These are phyloP conservation scores for Yamadazyma membranifaciens DNA, from an alignment of 1,139 yeast genomes.

Conservation along the genomic window DNA sequence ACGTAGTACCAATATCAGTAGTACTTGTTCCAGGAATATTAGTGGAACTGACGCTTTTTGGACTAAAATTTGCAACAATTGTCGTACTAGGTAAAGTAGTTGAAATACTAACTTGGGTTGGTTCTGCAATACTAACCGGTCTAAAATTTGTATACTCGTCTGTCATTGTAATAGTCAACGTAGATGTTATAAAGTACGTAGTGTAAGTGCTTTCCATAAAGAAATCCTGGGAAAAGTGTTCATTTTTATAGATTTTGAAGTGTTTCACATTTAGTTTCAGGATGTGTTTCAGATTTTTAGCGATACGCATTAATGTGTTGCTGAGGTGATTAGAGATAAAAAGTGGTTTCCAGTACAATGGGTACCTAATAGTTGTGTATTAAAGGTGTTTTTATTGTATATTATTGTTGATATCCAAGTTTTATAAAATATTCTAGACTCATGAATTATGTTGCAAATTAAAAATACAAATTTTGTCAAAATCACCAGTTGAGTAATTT, in stretches of 20 bases:
- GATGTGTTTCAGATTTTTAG: constrained; percentile 6
- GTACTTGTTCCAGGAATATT: constrained; percentile 4
- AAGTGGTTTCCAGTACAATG: not conserved
- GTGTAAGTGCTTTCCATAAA: constrained; percentile 8
- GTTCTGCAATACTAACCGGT: constrained; percentile 3
- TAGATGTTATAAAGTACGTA: constrained; percentile 7
- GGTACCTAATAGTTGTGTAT: too few relatives aligned
- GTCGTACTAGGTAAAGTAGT: constrained; percentile 2
- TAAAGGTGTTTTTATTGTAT: too few relatives aligned
- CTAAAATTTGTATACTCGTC: constrained; percentile 7
- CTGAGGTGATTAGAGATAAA: too few relatives aligned
- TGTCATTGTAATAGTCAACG: constrained; percentile 8
- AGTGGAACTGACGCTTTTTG: not conserved
- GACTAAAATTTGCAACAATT: not conserved
- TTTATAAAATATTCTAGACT: too few relatives aligned
- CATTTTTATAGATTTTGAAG: constrained; percentile 2
- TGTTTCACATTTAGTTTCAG: constrained; percentile 5
- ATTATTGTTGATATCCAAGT: too few relatives aligned
- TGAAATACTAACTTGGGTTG: constrained; percentile 5
- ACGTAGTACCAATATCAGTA: constrained; percentile 1
- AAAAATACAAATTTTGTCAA: not conserved
- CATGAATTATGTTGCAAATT: too few relatives aligned
- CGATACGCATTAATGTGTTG: not conserved
- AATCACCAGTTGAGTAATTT: too few relatives aligned
- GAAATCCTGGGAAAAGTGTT: not conserved